Evolutionary conservation across 2,329 filamentous ascomycete genomes (phyloP), one percentile per base, ranked within the genome.

Genomic region (Fusarium gaditjirri): DNA sequence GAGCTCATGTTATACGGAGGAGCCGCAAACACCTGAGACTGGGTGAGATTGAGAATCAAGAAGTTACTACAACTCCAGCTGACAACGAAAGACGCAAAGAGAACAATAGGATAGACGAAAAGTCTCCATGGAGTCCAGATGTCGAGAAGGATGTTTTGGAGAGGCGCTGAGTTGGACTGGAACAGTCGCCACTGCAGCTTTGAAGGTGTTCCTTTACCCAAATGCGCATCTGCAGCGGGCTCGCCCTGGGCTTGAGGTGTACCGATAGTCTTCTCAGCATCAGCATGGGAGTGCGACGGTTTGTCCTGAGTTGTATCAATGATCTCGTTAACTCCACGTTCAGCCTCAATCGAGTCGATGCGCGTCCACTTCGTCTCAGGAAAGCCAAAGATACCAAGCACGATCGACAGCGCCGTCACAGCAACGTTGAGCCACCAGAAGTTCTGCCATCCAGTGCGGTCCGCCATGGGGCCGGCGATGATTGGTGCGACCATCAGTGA

Each of bases 31-130:
- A 62, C 61, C 3, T 63, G 61, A 10, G 61, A 63, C 14, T 63
- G 61, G 0, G 61, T 63, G 6, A 63, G 57, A 21, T 63, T 63
- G 2, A 63, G 56, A 31, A 63, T 63, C 12, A 63, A 3, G 17
- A 63, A 63, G 44, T 63, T 63, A 13, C 61, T 63, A n/a, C 61
- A 63, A 19, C 61, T 63, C 61, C 61, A 62, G 38, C 61, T 63
- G 8, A 63, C 61, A 4, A 63, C 61, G 2, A 63, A 63, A 5
- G 61, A 44, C 6, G 61, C 56, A 33, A 61, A 63, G 2, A 63
- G 56, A 0, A 63, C 61, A 4, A 63, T 63, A 4, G 61, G 56
- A 16, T 63, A 63, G 5, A 35, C 10, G 0, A 63, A 63, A 1
- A 63, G 44, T 35, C 38, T 61, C 57, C 44, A 63, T 16, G 61